phyloP scores from a whole-genome alignment of 2,329 filamentous ascomycete genomes.

The Sclerotiophoma versabilis region DNA sequence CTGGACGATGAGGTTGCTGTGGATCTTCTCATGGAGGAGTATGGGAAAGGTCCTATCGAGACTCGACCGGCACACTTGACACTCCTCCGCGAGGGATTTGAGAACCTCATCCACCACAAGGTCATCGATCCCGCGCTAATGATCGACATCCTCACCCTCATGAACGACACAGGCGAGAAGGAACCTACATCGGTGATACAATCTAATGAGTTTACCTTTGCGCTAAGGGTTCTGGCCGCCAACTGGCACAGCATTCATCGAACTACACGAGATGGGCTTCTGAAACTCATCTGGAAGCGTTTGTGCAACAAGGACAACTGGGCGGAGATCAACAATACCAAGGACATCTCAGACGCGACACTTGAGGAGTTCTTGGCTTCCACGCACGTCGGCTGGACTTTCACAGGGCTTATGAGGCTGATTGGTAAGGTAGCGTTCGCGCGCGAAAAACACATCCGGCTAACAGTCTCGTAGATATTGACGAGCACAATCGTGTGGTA shows the following conservation, averaged over 20 bases:
- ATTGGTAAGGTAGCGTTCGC: constrained; percentile 59
- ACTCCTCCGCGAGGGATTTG: constrained; percentile 74
- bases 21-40: constrained; percentile 76
- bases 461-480: constrained; percentile 18
- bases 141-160: constrained; percentile 81
- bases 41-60: constrained; percentile 60
- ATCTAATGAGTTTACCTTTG: constrained; percentile 73
- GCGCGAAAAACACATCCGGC: not conserved
- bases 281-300: constrained; percentile 83
- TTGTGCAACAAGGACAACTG: constrained; percentile 86
- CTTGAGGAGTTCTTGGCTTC: constrained; percentile 65
- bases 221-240: constrained; percentile 65
- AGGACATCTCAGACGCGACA: constrained; percentile 73
- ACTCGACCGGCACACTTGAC: constrained; percentile 71
- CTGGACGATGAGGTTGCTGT: constrained; percentile 82
- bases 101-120: constrained; percentile 73
- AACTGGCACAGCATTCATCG: constrained; percentile 61
- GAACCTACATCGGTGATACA: constrained; percentile 53
- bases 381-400: constrained; percentile 73
- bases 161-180: constrained; percentile 61
- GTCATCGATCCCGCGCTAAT: constrained; percentile 66
- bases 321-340: constrained; percentile 78
- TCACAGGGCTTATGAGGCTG: constrained; percentile 67
- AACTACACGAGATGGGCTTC: constrained; percentile 55
- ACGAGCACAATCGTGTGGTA: constrained; percentile 19